Conservation (phyloP, 805 yeast genomes). For the Starmerella sirachaensis region DNA sequence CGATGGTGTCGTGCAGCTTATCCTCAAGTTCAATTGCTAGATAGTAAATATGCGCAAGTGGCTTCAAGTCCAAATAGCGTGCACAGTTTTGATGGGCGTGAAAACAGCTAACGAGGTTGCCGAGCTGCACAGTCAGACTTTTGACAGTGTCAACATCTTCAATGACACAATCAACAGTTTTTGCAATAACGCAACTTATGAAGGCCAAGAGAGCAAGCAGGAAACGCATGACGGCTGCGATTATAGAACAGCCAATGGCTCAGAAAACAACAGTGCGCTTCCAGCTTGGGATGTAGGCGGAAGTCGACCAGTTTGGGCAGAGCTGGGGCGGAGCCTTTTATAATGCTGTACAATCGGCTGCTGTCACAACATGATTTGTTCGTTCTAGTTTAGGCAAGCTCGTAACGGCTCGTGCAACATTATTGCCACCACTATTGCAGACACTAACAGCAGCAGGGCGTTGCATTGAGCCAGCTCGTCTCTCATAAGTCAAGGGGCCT, state of each 20-base stretch:
- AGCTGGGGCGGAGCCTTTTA: no score
- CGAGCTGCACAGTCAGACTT: not conserved
- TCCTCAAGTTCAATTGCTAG: conserved; percentile 8
- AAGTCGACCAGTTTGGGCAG: no score
- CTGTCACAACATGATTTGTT: no score
- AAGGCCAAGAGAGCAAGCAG: not conserved
- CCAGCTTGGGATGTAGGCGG: no score
- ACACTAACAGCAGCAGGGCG: no score
- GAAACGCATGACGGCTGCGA: not conserved
- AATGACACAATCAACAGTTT: conserved; percentile 12
- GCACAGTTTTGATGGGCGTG: not conserved
- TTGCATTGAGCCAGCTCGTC: no score
- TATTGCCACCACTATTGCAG: no score
- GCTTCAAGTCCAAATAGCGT: conserved; percentile 7
- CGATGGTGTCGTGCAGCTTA: conserved; percentile 12
- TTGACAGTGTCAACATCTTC: conserved; percentile 10
- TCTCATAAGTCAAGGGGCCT: no score
- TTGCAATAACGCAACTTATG: conserved; percentile 3
- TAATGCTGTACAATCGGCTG: no score
- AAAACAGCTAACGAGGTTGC: conserved; percentile 8
- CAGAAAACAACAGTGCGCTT: no score
- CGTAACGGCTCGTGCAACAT: no score
- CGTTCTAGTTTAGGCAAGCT: no score
- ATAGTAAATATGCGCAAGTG: conserved; percentile 10
- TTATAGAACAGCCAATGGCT: not conserved